phyloP scores from a whole-genome alignment of 2,329 filamentous ascomycete genomes.

The Daldinia sp. region DNA sequence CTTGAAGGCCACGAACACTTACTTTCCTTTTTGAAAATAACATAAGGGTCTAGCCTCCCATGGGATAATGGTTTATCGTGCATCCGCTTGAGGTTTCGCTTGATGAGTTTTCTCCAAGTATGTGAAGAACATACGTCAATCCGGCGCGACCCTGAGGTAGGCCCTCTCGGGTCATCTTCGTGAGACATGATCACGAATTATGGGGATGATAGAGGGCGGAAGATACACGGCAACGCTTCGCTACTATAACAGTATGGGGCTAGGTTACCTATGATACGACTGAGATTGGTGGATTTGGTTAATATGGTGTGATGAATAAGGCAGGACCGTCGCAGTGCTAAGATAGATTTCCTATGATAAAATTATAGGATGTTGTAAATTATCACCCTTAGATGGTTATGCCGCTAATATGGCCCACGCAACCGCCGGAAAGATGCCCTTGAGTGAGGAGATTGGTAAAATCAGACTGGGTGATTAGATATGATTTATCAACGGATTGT shows the following conservation, averaged over 20 bases:
- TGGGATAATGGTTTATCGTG: background rate
- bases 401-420: background rate
- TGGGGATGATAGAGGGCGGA: background rate
- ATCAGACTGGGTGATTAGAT: too few species aligned
- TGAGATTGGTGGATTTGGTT: too few species aligned
- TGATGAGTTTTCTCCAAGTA: background rate
- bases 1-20: background rate
- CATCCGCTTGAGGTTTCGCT: background rate
- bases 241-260: too few species aligned
- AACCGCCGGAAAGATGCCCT: too few species aligned
- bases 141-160: background rate
- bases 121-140: background rate
- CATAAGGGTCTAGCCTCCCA: constrained; percentile 14
- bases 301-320: background rate
- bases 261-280: background rate
- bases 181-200: background rate
- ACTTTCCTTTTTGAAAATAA: background rate
- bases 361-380: background rate
- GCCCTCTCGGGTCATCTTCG: background rate
- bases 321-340: background rate
- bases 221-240: too few species aligned
- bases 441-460: too few species aligned
- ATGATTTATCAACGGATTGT: background rate
- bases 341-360: background rate
- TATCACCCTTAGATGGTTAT: background rate